These are phyloP conservation scores for Fraxinus paxiana DNA, from an alignment of 305 asterid species.

Conservation along the genomic window DNA sequence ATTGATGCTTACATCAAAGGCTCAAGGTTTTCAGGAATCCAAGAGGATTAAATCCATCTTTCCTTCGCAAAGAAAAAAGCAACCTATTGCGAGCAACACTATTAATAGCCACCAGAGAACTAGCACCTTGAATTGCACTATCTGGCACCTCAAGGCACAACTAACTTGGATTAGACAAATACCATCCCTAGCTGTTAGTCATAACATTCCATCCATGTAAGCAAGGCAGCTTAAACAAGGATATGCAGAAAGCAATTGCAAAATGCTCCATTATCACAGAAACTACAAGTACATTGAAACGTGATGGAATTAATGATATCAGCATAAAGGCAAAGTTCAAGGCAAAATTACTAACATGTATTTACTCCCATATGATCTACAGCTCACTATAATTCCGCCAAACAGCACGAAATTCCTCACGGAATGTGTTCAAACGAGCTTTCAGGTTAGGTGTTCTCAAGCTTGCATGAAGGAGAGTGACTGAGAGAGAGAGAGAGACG, in stretches of 20 bases:
- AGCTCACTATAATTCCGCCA: slow-evolving; percentile 96
- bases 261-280: neutral
- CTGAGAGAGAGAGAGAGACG: slow-evolving; percentile 38
- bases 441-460: slow-evolving; percentile 81
- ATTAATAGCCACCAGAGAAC: neutral
- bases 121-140: neutral
- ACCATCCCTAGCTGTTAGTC: neutral
- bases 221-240: neutral
- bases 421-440: slow-evolving; percentile 93
- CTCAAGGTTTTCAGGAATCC: neutral
- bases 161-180: neutral
- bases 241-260: neutral
- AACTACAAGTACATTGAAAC: neutral
- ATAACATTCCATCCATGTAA: neutral
- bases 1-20: neutral
- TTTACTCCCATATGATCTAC: slow-evolving; percentile 38
- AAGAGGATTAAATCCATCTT: neutral
- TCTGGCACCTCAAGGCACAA: neutral
- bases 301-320: neutral
- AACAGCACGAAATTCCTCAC: slow-evolving; percentile 93
- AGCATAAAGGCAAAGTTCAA: slow-evolving; percentile 17
- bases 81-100: neutral
- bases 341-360: slow-evolving; percentile 34
- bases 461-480: slow-evolving; percentile 73
- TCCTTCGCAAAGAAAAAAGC: neutral